phyloP scores from a whole-genome alignment of 2,329 filamentous ascomycete genomes.

The Alternaria dauci region DNA sequence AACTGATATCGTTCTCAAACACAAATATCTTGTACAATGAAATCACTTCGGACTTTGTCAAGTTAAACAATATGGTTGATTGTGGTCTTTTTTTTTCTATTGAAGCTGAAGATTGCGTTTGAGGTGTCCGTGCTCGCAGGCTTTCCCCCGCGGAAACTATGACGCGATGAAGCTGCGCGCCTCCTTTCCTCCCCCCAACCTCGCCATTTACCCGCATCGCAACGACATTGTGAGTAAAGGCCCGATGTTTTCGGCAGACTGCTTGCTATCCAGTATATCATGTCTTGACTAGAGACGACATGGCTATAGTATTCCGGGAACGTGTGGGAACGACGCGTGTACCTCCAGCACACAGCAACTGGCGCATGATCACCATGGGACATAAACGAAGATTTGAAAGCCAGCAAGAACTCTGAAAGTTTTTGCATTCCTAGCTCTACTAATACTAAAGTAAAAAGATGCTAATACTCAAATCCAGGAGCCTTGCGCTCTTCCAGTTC shows the following conservation, averaged over 20 bases:
- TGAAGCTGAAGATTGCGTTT: not conserved
- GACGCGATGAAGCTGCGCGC: not conserved
- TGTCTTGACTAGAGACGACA: not conserved
- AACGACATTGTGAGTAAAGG: not conserved
- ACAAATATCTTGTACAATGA: not conserved
- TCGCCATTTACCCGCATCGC: not conserved
- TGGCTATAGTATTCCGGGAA: not conserved
- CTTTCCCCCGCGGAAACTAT: not conserved
- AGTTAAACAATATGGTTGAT: too few relatives aligned
- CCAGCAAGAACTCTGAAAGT: not conserved
- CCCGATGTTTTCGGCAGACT: too few relatives aligned
- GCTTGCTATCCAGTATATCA: not conserved
- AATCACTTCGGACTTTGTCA: not conserved
- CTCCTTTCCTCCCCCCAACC: not conserved
- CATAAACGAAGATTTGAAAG: not conserved
- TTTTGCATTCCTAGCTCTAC: not conserved
- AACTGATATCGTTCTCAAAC: not conserved
- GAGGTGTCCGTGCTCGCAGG: not conserved
- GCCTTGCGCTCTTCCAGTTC: conserved; percentile 48
- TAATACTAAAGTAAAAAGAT: conserved; percentile 28
- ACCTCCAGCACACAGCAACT: not conserved
- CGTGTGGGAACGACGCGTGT: not conserved
- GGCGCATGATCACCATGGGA: not conserved
- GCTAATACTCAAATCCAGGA: conserved; percentile 29
- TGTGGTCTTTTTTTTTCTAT: not conserved